Conservation (phyloP, 805 yeast genomes). For the Starmerella ratchasimensis region DNA sequence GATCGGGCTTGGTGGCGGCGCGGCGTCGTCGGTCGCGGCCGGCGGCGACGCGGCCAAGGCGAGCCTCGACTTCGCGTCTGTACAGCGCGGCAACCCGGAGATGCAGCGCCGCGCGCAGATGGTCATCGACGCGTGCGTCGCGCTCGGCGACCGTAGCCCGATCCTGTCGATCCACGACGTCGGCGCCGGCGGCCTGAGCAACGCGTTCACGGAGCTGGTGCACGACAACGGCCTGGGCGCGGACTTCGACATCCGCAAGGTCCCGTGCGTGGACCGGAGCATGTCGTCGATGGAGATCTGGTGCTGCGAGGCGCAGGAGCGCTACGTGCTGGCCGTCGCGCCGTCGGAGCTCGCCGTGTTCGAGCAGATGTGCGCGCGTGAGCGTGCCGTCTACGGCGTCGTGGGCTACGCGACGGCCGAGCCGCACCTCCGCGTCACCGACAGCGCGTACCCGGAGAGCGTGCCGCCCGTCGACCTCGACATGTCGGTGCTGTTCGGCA, state of each 20-base stretch:
- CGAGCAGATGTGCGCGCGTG: constrained; percentile 75
- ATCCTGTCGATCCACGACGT: constrained; percentile 95
- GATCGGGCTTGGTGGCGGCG: constrained; percentile 99
- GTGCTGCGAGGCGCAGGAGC: constrained; percentile 99
- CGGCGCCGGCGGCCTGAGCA: constrained; percentile 98
- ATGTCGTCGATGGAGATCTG: constrained; percentile 99
- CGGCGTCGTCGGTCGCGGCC: constrained; percentile 92
- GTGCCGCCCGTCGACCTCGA: constrained; percentile 74
- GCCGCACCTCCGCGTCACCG: constrained; percentile 68
- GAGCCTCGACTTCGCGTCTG: constrained; percentile 93
- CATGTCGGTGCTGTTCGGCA: constrained; percentile 89
- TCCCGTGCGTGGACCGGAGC: constrained; percentile 84
- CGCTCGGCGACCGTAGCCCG: constrained; percentile 62
- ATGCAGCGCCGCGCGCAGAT: constrained; percentile 98
- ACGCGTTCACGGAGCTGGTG: constrained; percentile 93
- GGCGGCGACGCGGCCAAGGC: constrained; percentile 65
- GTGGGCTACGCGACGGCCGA: constrained; percentile 90
- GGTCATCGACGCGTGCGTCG: constrained; percentile 87
- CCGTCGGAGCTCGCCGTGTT: constrained; percentile 61
- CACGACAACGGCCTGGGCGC: constrained; percentile 97
- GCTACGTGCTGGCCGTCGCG: constrained; percentile 87
- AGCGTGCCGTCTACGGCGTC: constrained; percentile 90
- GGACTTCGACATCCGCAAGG: constrained; percentile 74
- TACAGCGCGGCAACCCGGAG: constrained; percentile 98
- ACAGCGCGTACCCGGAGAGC: constrained; percentile 57